These are phyloP conservation scores for Eryngium alpinum DNA, from an alignment of 140 eudicot species.

Conservation along the genomic window DNA sequence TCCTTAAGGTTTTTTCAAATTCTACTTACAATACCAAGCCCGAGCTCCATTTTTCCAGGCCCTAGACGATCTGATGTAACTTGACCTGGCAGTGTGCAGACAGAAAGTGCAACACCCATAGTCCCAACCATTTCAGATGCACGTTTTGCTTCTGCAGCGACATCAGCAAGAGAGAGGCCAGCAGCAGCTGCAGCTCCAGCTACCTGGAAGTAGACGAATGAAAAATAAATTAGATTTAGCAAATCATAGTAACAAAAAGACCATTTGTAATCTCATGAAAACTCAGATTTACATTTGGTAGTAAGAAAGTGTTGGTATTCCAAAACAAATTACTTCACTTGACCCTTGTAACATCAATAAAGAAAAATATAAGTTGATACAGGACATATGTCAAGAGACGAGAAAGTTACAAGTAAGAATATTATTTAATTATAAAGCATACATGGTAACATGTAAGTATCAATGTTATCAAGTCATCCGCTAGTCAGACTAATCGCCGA, in stretches of 20 bases:
- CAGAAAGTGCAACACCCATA: conserved; percentile 93
- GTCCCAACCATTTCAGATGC: conserved; percentile 91
- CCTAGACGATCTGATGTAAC: conserved; percentile 85
- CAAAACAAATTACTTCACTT: neutral
- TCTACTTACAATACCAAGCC: conserved; percentile 91
- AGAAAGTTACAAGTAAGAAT: neutral
- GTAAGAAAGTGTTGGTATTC: neutral
- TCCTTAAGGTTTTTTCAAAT: neutral
- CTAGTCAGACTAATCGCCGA: too few relatives aligned
- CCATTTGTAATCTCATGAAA: neutral
- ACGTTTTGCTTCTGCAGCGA: conserved; percentile 86
- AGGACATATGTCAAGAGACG: neutral
- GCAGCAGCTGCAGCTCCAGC: conserved; percentile 99
- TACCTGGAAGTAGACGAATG: conserved; percentile 35
- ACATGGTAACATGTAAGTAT: neutral
- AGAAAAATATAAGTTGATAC: neutral
- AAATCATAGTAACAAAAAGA: neutral
- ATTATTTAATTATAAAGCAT: neutral
- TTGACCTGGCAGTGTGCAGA: conserved; percentile 95
- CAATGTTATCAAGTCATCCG: too few relatives aligned
- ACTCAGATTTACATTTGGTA: neutral
- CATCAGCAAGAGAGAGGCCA: conserved; percentile 74
- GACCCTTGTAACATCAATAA: neutral
- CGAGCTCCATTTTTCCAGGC: conserved; percentile 98
- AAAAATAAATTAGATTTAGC: neutral